A percentile compares a stretch with the other conserved stretches of the same genome.
Evolutionary conservation across 306 rosid genomes (phyloP).

Genomic region (Purshia tridentata): DNA sequence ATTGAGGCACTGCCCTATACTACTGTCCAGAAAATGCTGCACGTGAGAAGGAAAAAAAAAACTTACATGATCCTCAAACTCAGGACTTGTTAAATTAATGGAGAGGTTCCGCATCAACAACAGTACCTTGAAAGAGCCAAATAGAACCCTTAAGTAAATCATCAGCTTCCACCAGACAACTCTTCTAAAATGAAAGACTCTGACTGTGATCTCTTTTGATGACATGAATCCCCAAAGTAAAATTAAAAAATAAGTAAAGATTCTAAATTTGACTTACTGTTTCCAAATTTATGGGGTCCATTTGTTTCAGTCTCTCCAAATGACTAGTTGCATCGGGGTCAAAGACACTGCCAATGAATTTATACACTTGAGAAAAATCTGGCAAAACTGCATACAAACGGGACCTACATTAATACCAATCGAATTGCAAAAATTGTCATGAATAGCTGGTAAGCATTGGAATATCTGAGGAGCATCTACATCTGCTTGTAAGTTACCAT

Average conservation of each 20-base stretch:
- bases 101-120: constrained; percentile 81
- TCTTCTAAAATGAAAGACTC: neutral
- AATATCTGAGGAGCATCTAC: neutral
- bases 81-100: constrained; percentile 70
- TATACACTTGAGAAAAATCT: constrained; percentile 79
- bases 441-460: constrained; percentile 6
- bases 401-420: constrained; percentile 20
- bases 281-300: constrained; percentile 83
- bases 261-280: constrained; percentile 53
- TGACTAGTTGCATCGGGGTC: constrained; percentile 71
- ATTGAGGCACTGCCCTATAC: neutral
- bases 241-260: neutral
- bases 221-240: neutral
- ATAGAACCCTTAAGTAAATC: constrained; percentile 16
- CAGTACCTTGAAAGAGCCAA: constrained; percentile 52
- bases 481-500: neutral
- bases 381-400: constrained; percentile 62
- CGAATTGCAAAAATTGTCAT: constrained; percentile 22
- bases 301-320: constrained; percentile 61
- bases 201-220: neutral
- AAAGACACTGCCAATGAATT: constrained; percentile 82
- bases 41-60: constrained; percentile 11
- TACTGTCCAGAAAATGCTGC: neutral
- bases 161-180: neutral
- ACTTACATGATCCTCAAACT: constrained; percentile 80